phyloP scores from a whole-genome alignment of 73 alveolate genomes.

The Paramecium bursaria region DNA sequence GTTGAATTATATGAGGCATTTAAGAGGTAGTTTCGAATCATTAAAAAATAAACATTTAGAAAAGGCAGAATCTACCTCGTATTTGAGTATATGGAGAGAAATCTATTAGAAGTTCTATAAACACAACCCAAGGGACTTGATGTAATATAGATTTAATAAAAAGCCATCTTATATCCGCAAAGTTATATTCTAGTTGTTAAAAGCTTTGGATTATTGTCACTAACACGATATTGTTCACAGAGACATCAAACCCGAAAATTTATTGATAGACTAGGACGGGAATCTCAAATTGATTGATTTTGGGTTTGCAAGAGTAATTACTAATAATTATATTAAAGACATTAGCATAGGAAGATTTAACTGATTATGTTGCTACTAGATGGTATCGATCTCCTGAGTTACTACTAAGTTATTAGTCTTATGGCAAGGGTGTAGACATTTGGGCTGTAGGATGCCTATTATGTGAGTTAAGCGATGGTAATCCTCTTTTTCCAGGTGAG shows the following conservation, averaged over 20 bases:
- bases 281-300: constrained; percentile 86
- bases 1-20: constrained; percentile 86
- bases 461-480: constrained; percentile 95
- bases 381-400: constrained; percentile 88
- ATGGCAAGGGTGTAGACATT: constrained; percentile 86
- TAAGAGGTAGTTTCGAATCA: constrained; percentile 1
- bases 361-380: constrained; percentile 87
- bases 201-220: constrained; percentile 61
- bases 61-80: constrained; percentile 95
- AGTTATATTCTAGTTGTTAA: constrained; percentile 36
- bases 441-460: constrained; percentile 97
- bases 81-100: constrained; percentile 96
- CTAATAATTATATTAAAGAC: constrained; percentile 70
- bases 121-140: constrained; percentile 92
- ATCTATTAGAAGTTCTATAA: constrained; percentile 93
- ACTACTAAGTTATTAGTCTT: constrained; percentile 59
- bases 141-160: constrained; percentile 53
- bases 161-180: constrained; percentile 35
- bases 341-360: constrained; percentile 56
- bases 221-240: constrained; percentile 60
- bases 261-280: constrained; percentile 56
- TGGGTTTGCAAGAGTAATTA: constrained; percentile 85
- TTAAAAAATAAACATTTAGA: constrained; percentile 42
- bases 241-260: constrained; percentile 69
- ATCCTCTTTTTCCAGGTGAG: constrained; percentile 97